phyloP scores from a whole-genome alignment of 495 filamentous ascomycete genomes.

The Trichoderma parareesei region DNA sequence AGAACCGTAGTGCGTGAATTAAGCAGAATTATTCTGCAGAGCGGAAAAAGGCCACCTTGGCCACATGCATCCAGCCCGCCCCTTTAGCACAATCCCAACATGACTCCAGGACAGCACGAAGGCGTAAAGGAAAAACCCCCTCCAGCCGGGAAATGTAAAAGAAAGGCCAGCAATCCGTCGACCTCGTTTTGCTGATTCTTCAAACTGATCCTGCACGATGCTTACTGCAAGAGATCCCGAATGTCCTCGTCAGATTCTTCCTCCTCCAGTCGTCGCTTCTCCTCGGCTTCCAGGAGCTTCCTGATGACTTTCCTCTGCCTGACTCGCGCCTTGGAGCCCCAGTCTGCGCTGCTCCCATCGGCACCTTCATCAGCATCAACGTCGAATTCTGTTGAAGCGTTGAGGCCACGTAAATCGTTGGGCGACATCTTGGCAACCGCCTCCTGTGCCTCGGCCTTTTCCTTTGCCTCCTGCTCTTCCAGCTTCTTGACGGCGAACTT shows the following conservation, averaged over 20 bases:
- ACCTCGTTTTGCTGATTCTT: not conserved
- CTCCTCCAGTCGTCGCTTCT: slow-evolving; percentile 31
- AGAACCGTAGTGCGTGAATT: slow-evolving; percentile 1
- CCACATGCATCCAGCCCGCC: slow-evolving; percentile 2
- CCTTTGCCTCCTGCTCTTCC: slow-evolving; percentile 32
- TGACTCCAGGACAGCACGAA: not conserved
- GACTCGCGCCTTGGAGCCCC: slow-evolving; percentile 53
- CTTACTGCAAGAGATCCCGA: slow-evolving; percentile 61
- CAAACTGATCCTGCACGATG: not conserved
- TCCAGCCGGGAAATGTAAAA: not conserved
- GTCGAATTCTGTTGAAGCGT: slow-evolving; percentile 47
- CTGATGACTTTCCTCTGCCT: slow-evolving; percentile 54
- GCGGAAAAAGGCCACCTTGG: not conserved
- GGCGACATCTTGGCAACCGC: slow-evolving; percentile 33
- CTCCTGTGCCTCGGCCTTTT: slow-evolving; percentile 18
- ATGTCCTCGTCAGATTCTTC: slow-evolving; percentile 50
- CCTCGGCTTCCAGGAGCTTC: slow-evolving; percentile 45
- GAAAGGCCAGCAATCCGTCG: not conserved
- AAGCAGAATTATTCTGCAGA: not conserved
- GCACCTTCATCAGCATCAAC: slow-evolving; percentile 42
- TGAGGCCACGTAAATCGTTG: slow-evolving; percentile 43
- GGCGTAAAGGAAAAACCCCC: not conserved
- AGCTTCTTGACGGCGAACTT: slow-evolving; percentile 36
- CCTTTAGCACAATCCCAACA: not conserved
- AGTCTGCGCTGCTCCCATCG: slow-evolving; percentile 39